phyloP scores from a whole-genome alignment of 495 filamentous ascomycete species.

The Thermothielavioides terrestris region DNA sequence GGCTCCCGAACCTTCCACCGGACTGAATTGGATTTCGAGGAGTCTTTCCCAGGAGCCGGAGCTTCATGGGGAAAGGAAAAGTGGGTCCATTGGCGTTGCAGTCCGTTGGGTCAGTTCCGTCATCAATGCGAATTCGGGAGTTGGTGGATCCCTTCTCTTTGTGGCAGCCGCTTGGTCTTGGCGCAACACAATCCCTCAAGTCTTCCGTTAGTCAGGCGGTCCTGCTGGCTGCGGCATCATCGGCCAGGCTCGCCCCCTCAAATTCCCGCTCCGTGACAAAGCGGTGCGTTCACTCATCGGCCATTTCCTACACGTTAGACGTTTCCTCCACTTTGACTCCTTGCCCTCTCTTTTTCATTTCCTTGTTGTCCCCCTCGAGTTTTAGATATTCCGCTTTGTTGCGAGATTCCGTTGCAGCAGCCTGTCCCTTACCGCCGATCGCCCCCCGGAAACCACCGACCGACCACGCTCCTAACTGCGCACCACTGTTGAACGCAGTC shows the following conservation, averaged over 20 bases:
- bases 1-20: neutral
- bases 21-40: neutral
- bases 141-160: neutral
- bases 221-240: no score
- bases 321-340: conserved; percentile 2
- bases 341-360: neutral
- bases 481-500: neutral
- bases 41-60: no score
- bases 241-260: no score
- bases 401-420: no score
- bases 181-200: neutral
- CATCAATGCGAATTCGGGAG: neutral
- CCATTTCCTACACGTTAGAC: conserved; percentile 1
- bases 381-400: no score
- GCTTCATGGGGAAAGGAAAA: no score
- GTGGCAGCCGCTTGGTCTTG: conserved; percentile 4
- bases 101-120: neutral
- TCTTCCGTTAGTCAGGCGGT: neutral
- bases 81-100: no score
- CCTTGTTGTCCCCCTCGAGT: neutral
- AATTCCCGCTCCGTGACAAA: neutral
- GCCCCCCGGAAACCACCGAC: neutral
- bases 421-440: conserved; percentile 3
- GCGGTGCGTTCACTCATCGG: conserved; percentile 1
- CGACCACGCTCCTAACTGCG: no score